Evolutionary conservation across 2,329 filamentous ascomycete species (phyloP), one percentile per base, ranked within the genome.

Genomic region (Fusarium foetens): DNA sequence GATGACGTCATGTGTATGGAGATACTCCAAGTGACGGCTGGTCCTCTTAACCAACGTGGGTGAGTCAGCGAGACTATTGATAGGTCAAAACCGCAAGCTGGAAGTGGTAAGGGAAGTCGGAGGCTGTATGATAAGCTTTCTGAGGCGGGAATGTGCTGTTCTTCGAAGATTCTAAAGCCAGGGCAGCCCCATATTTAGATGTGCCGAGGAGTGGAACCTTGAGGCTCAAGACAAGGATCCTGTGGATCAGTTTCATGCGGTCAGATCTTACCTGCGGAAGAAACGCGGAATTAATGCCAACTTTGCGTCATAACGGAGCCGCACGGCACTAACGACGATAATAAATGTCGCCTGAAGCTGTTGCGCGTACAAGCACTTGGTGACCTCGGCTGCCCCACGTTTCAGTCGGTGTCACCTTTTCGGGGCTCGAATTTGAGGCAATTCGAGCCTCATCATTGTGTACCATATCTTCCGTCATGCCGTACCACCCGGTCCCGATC

Each of bases 141-240:
- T 21, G 13, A 46, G 23, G 45, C 52, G 63, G 63, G 63, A 51
- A 51, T 27, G n/a, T 45, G 62, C 52, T 39, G 5, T 51, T 66
- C 39, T 66, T 66, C 52, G 62, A 66, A 66, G 63, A 66, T 66
- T 60, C 38, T 52, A 35, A 66, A 35, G 38, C 43, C 33, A 51
- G 33, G 23, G 21, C 19, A 31, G 25, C 13, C 27, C 63, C 62
- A 52, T 35, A 31, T 31, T 45, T 52, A 27, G 17, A 39, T 23
- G 33, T 66, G 36, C 63, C 52, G 63, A 66, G 52, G 38, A 11
- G 61, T 52, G 63, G 63, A 52, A 11, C 12, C 14, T 16, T 41
- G 12, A 63, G 29, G n/a, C 13, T 45, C 4, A 38, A 21, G 12
- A 8, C 35, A 48, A 25, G 46, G 29, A 38, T 42, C 8, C 5